Evolutionary conservation across 768 basidiomycete species (phyloP).

Genomic region (Leccinum obscurum): DNA sequence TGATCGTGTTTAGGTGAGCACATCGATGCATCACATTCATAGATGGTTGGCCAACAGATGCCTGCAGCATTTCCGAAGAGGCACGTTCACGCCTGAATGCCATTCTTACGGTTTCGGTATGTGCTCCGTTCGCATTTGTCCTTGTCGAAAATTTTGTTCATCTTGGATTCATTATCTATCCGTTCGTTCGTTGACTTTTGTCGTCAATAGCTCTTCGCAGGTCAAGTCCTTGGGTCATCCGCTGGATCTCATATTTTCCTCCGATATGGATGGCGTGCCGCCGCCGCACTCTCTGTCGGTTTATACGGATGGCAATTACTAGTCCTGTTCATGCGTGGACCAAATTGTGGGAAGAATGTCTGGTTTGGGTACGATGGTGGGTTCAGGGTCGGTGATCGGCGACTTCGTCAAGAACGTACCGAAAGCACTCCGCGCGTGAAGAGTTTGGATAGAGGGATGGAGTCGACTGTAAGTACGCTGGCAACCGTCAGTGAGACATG

Average conservation of each 20-base stretch:
- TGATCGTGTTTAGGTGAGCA: conserved; percentile 28
- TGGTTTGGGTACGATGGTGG: conserved; percentile 74
- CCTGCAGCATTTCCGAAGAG: conserved; percentile 28
- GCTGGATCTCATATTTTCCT: conserved; percentile 43
- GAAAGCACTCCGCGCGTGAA: not conserved
- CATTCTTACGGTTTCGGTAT: conserved; percentile 28
- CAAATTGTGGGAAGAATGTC: conserved; percentile 32
- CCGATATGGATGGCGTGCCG: conserved; percentile 39
- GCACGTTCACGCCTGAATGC: conserved; percentile 34
- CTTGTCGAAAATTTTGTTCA: not conserved
- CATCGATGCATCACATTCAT: not conserved
- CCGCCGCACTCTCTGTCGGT: conserved; percentile 34
- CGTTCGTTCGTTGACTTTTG: not conserved
- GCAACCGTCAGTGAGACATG: conserved; percentile 7
- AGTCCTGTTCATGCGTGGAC: conserved; percentile 39
- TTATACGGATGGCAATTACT: conserved; percentile 36
- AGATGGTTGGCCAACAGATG: not conserved
- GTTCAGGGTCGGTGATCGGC: conserved; percentile 9
- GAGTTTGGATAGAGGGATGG: not conserved
- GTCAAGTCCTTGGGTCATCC: conserved; percentile 46
- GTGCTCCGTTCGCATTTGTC: not conserved
- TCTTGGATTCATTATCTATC: not conserved
- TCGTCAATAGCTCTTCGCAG: conserved; percentile 29
- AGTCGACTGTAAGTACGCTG: not conserved
- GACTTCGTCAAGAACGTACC: not conserved